A percentile compares a stretch with the other conserved stretches of the same genome.
These are phyloP conservation scores for Aspergillus leporis DNA, from an alignment of 495 filamentous ascomycete genomes.

Conservation along the genomic window DNA sequence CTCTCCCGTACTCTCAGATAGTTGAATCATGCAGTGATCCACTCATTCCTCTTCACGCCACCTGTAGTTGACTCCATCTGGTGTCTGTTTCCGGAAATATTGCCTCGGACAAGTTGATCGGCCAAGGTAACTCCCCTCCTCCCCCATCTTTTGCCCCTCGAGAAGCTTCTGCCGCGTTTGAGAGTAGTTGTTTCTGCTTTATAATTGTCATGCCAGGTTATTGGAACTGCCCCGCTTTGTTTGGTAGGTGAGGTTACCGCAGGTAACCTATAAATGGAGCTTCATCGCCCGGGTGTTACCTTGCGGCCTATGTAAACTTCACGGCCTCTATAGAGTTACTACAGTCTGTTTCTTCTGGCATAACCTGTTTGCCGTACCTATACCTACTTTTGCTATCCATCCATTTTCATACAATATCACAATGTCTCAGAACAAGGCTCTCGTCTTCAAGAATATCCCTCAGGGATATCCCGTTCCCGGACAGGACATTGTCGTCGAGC, in stretches of 20 bases:
- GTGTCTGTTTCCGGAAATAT: constrained; percentile 13
- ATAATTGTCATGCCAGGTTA: constrained; percentile 17
- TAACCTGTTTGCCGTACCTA: constrained; percentile 4
- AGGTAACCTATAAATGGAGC: neutral
- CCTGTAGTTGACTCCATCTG: neutral
- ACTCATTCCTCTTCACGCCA: constrained; percentile 9
- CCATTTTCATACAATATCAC: constrained; percentile 9
- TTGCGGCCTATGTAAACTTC: constrained; percentile 14
- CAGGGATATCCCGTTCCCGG: constrained; percentile 67
- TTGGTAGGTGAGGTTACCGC: too few relatives aligned
- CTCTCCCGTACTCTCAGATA: constrained; percentile 19
- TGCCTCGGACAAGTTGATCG: constrained; percentile 19
- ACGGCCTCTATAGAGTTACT: too few relatives aligned
- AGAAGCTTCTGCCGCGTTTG: constrained; percentile 32
- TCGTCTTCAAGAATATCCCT: constrained; percentile 77
- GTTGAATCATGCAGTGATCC: constrained; percentile 26
- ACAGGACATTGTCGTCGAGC: constrained; percentile 71
- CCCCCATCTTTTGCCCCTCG: constrained; percentile 20
- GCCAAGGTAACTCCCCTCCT: constrained; percentile 2
- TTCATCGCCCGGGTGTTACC: too few relatives aligned
- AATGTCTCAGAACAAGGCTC: constrained; percentile 65
- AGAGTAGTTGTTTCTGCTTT: constrained; percentile 20
- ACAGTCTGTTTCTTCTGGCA: neutral
- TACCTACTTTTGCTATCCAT: constrained; percentile 1
- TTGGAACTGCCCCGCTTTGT: constrained; percentile 6